phyloP scores from a whole-genome alignment of 139 green algal genomes.

The Yamagishiella unicocca region DNA sequence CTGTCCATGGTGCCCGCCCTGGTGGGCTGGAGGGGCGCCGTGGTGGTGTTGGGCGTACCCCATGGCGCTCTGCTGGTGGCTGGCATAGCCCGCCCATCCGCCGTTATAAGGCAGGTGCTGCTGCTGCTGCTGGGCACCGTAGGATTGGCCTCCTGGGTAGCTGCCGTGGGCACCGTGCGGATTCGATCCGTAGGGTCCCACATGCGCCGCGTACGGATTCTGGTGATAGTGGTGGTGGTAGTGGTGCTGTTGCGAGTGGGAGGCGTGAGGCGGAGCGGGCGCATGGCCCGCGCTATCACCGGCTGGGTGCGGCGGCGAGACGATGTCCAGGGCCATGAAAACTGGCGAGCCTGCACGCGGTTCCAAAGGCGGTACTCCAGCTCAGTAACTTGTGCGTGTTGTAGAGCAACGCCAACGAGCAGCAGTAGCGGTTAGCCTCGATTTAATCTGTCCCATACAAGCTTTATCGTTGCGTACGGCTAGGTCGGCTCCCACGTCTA shows the following conservation, averaged over 20 bases:
- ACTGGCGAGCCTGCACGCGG: slow-evolving; percentile 5
- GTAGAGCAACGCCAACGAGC: too few species aligned
- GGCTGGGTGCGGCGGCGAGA: neutral
- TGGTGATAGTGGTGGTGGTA: neutral
- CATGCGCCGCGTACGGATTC: neutral
- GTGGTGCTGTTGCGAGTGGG: neutral
- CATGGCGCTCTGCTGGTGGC: neutral
- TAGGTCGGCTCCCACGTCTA: too few species aligned
- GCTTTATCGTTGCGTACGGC: too few species aligned
- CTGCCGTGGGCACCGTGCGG: neutral
- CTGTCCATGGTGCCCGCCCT: neutral
- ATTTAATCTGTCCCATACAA: too few species aligned
- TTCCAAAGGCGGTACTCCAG: too few species aligned
- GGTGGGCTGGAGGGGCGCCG: neutral
- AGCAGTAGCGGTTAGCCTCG: too few species aligned
- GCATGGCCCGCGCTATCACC: neutral
- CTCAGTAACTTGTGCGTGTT: too few species aligned
- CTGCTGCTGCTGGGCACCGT: neutral
- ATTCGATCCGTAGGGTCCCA: neutral
- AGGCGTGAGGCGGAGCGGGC: neutral
- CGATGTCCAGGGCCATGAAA: slow-evolving; percentile 27
- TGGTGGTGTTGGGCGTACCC: too few species aligned
- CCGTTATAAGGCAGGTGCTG: neutral
- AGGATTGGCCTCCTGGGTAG: neutral
- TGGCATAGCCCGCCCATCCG: neutral